A percentile compares a stretch with the other conserved stretches of the same genome.
These are phyloP conservation scores for Ophiostoma perfectum DNA, from an alignment of 2,329 filamentous ascomycete genomes.

Conservation along the genomic window DNA sequence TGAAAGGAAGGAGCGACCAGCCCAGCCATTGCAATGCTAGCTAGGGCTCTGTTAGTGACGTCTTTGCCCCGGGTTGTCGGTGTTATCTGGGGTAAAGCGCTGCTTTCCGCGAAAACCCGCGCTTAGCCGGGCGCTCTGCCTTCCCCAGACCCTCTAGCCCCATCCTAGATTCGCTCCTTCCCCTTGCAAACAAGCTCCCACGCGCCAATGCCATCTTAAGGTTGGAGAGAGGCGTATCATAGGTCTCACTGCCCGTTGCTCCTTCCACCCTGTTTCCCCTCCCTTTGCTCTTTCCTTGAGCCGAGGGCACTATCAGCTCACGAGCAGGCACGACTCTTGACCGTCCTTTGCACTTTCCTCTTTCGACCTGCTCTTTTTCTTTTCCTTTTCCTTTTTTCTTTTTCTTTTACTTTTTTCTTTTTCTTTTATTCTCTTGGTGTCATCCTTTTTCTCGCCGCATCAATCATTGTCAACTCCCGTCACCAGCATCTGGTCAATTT, in stretches of 20 bases:
- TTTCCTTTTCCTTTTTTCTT: background rate
- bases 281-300: constrained; percentile 15
- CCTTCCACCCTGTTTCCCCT: background rate
- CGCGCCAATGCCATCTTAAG: background rate
- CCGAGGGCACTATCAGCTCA: constrained; percentile 3
- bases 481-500: background rate
- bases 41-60: constrained; percentile 11
- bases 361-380: background rate
- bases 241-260: background rate
- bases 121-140: constrained; percentile 34
- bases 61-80: constrained; percentile 13
- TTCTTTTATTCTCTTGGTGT: background rate
- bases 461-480: background rate
- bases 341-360: background rate
- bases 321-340: background rate
- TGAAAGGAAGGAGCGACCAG: constrained; percentile 6
- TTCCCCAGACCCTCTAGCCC: constrained; percentile 7
- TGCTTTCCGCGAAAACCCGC: constrained; percentile 41
- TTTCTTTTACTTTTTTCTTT: background rate
- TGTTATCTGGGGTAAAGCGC: constrained; percentile 14
- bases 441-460: background rate
- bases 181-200: constrained; percentile 13
- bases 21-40: background rate
- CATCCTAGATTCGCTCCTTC: constrained; percentile 4
- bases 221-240: background rate